These are phyloP conservation scores for Rubia balearica DNA, from an alignment of 305 asterid species.

Conservation along the genomic window DNA sequence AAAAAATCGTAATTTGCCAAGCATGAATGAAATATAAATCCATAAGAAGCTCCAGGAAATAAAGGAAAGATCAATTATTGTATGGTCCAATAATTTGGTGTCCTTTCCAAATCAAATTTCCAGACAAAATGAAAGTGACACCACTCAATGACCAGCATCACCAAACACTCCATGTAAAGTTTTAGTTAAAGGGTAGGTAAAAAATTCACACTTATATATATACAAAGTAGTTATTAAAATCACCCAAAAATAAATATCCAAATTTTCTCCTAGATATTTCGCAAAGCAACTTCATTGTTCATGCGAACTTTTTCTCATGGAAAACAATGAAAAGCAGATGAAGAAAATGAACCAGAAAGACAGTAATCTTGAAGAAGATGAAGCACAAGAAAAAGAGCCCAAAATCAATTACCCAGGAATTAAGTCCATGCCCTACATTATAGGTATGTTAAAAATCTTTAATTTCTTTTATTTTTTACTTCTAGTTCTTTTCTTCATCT, in stretches of 20 bases:
- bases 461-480: background rate
- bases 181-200: background rate
- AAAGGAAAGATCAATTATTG: background rate
- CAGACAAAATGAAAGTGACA: background rate
- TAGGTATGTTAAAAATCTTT: background rate
- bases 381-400: slow-evolving; percentile 2
- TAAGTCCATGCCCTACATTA: slow-evolving; percentile 19
- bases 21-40: background rate
- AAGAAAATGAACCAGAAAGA: background rate
- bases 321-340: background rate
- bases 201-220: background rate
- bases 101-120: background rate
- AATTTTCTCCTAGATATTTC: background rate
- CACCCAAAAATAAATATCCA: background rate
- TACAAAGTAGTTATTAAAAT: background rate
- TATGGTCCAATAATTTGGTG: background rate
- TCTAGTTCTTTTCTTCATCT: background rate
- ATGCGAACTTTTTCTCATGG: background rate
- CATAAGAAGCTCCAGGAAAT: background rate
- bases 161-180: background rate
- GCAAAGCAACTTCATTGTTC: background rate
- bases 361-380: background rate
- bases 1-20: too few relatives aligned
- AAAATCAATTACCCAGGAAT: slow-evolving; percentile 17
- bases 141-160: background rate